phyloP scores from a whole-genome alignment of 1,284 basidiomycete species.

The Ustilago vetiveriae region DNA sequence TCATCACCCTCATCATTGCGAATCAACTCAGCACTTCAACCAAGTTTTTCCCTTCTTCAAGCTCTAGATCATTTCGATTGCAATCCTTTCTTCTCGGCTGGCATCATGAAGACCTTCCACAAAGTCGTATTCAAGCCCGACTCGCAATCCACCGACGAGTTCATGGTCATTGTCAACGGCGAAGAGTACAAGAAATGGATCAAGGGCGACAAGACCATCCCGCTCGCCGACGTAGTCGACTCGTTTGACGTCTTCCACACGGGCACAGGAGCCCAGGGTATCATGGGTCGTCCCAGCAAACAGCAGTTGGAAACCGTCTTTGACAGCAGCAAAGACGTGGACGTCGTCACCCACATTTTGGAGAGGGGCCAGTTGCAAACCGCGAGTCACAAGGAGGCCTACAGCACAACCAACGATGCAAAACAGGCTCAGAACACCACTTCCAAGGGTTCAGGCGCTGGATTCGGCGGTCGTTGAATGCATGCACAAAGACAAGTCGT shows the following conservation, averaged over 20 bases:
- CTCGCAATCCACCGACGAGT: conserved; percentile 67
- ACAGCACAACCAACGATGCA: conserved; percentile 57
- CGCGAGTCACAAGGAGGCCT: conserved; percentile 52
- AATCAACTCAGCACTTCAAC: neutral
- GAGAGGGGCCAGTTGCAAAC: conserved; percentile 62
- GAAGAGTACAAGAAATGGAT: conserved; percentile 67
- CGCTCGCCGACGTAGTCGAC: conserved; percentile 68
- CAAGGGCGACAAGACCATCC: conserved; percentile 67
- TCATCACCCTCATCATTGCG: neutral
- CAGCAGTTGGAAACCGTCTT: conserved; percentile 68
- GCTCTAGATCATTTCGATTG: too few species aligned
- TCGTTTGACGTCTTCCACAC: conserved; percentile 68
- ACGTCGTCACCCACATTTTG: conserved; percentile 64
- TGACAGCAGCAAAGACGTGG: conserved; percentile 62
- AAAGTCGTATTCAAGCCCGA: conserved; percentile 67
- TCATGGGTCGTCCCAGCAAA: conserved; percentile 67
- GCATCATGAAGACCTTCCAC: conserved; percentile 51
- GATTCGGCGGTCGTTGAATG: conserved; percentile 53
- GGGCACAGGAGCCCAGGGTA: conserved; percentile 67
- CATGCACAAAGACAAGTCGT: too few species aligned
- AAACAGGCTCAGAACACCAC: conserved; percentile 42
- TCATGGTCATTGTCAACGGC: conserved; percentile 66
- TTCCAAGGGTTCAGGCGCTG: conserved; percentile 34
- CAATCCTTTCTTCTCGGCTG: too few species aligned
- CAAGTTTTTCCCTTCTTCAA: too few species aligned